A percentile compares a stretch with the other conserved stretches of the same genome.
phyloP scores from a whole-genome alignment of 306 rosid species.

The Cucumis cinereus region DNA sequence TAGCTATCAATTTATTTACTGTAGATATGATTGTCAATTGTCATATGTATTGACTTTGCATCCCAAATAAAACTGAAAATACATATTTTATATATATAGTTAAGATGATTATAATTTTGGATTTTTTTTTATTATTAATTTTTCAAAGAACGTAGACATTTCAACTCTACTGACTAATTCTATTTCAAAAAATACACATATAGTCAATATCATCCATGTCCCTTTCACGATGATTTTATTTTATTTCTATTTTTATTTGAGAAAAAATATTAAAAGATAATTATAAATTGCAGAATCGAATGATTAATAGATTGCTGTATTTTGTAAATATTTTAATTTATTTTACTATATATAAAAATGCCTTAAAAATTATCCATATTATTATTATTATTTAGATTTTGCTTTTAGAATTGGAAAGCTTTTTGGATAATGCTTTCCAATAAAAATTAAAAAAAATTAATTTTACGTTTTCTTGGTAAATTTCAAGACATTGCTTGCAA shows the following conservation, averaged over 20 bases:
- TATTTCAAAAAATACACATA: background rate
- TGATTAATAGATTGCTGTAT: too few relatives aligned
- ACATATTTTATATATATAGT: background rate
- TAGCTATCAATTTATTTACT: background rate
- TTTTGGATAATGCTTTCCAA: too few relatives aligned
- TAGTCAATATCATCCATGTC: background rate
- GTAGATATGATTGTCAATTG: background rate
- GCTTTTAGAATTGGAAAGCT: too few relatives aligned
- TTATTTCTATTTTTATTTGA: too few relatives aligned
- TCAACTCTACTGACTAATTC: background rate
- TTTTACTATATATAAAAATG: too few relatives aligned
- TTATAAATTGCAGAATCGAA: too few relatives aligned
- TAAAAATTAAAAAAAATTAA: background rate
- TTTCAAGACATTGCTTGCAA: background rate
- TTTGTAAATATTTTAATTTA: too few relatives aligned
- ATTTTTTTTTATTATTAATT: background rate
- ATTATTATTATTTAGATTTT: too few relatives aligned
- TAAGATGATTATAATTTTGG: background rate
- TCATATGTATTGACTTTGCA: background rate
- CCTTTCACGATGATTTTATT: too few relatives aligned
- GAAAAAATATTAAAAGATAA: too few relatives aligned
- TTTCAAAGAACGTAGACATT: background rate
- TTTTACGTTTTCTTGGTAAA: background rate
- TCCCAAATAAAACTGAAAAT: background rate
- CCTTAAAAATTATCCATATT: too few relatives aligned